These are phyloP conservation scores for Neurospora sp. DNA, from an alignment of 2,329 filamentous ascomycete genomes.

Conservation along the genomic window DNA sequence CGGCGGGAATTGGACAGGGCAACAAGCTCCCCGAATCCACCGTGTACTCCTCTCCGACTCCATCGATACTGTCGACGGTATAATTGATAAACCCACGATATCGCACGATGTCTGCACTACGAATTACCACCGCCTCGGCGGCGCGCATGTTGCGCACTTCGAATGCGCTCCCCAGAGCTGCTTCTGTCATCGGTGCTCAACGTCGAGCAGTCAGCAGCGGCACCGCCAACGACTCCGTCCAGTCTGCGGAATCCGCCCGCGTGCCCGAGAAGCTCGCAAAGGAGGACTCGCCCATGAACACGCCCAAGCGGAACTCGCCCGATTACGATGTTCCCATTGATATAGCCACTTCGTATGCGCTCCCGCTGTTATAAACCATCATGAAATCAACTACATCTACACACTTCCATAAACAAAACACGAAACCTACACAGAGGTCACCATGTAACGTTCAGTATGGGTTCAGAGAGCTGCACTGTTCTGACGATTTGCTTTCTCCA, in stretches of 20 bases:
- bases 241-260: conserved; percentile 31
- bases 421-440: not conserved
- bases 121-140: conserved; percentile 39
- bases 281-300: conserved; percentile 28
- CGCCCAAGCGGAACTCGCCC: conserved; percentile 53
- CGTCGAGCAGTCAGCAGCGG: conserved; percentile 30
- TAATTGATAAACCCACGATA: conserved; percentile 1
- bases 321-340: conserved; percentile 76
- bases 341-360: conserved; percentile 77
- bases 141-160: conserved; percentile 39
- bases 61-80: not conserved
- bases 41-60: not conserved
- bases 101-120: conserved; percentile 53
- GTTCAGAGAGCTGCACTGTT: not conserved
- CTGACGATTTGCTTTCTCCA: not conserved
- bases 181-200: conserved; percentile 21
- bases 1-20: not conserved
- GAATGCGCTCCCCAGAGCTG: not conserved
- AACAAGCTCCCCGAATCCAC: not conserved
- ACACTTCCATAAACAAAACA: not conserved
- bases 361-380: not conserved
- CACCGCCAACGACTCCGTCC: conserved; percentile 40
- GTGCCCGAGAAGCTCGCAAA: conserved; percentile 28
- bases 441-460: not conserved
- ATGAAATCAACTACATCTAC: conserved; percentile 6